phyloP scores from a whole-genome alignment of 139 green algal genomes.

The Chlorella sp. region DNA sequence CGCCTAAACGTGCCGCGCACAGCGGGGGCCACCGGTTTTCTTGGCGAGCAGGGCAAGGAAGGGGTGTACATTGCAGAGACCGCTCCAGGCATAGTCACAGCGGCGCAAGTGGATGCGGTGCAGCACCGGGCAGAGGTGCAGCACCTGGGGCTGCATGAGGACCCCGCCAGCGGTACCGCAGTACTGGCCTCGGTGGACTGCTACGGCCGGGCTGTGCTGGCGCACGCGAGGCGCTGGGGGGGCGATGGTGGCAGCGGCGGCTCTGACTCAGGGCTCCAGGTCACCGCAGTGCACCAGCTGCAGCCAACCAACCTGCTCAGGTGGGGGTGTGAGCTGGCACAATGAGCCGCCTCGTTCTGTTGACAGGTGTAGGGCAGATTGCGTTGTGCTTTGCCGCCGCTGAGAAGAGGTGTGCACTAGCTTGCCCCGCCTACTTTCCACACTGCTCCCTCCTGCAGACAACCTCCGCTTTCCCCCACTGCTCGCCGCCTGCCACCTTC shows the following conservation, averaged over 20 bases:
- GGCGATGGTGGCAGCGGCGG: background rate
- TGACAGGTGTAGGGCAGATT: too few species aligned
- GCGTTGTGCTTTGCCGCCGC: background rate
- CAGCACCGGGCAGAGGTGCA: slow-evolving; percentile 43
- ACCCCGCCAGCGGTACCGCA: background rate
- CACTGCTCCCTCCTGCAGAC: background rate
- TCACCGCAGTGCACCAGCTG: slow-evolving; percentile 25
- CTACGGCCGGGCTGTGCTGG: slow-evolving; percentile 44
- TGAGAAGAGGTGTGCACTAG: background rate
- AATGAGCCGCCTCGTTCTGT: too few species aligned
- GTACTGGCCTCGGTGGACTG: slow-evolving; percentile 35
- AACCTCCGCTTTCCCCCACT: background rate
- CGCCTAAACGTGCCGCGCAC: slow-evolving; percentile 5
- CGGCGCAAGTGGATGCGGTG: background rate
- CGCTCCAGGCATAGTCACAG: background rate
- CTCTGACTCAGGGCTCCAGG: background rate
- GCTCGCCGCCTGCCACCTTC: too few species aligned
- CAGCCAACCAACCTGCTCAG: slow-evolving; percentile 30
- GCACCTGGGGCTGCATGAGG: slow-evolving; percentile 14
- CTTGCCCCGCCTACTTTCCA: background rate
- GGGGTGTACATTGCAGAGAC: slow-evolving; percentile 41
- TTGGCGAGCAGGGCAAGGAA: slow-evolving; percentile 37
- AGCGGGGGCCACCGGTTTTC: background rate
- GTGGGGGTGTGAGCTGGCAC: background rate
- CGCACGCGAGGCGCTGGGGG: background rate